A percentile compares a stretch with the other conserved stretches of the same genome.
phyloP scores from a whole-genome alignment of 139 green algal species.

The Coelastrella sp. region DNA sequence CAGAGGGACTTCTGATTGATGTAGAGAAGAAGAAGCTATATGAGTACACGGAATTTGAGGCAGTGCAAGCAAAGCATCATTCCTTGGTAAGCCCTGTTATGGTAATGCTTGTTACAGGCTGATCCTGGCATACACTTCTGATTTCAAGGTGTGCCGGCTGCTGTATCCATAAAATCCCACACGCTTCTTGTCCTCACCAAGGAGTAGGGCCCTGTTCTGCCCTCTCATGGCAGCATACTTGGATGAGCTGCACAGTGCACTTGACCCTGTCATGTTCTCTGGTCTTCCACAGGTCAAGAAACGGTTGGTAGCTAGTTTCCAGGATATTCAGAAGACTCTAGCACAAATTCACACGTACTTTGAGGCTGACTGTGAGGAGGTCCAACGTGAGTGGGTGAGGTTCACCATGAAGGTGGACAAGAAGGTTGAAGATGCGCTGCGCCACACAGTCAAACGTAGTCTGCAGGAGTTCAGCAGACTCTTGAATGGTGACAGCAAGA shows the following conservation, averaged over 20 bases:
- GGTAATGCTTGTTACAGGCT: no score
- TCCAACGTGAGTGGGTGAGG: constrained; percentile 87
- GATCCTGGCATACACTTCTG: no score
- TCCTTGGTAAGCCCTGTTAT: constrained; percentile 46
- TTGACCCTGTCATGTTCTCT: neutral
- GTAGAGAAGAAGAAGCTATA: constrained; percentile 93
- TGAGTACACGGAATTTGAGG: constrained; percentile 81
- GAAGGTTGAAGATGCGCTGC: constrained; percentile 86
- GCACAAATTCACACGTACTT: constrained; percentile 78
- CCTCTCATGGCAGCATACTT: no score
- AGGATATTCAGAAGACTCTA: constrained; percentile 72
- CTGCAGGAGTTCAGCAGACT: constrained; percentile 84
- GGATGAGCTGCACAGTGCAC: neutral
- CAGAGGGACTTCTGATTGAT: constrained; percentile 78
- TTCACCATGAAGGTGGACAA: constrained; percentile 87
- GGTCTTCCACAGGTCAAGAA: constrained; percentile 68
- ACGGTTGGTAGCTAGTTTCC: constrained; percentile 55
- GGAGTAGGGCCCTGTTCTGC: no score
- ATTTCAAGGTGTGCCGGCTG: no score
- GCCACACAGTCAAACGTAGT: constrained; percentile 76
- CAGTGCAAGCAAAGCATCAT: constrained; percentile 75
- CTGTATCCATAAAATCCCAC: no score
- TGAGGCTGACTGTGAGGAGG: constrained; percentile 83
- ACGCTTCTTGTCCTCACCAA: no score
- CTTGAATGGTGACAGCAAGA: constrained; percentile 89